A percentile compares a stretch with the other conserved stretches of the same genome.
These are phyloP conservation scores for Rhizodiscina lignyota DNA, from an alignment of 495 filamentous ascomycete species.

Conservation along the genomic window DNA sequence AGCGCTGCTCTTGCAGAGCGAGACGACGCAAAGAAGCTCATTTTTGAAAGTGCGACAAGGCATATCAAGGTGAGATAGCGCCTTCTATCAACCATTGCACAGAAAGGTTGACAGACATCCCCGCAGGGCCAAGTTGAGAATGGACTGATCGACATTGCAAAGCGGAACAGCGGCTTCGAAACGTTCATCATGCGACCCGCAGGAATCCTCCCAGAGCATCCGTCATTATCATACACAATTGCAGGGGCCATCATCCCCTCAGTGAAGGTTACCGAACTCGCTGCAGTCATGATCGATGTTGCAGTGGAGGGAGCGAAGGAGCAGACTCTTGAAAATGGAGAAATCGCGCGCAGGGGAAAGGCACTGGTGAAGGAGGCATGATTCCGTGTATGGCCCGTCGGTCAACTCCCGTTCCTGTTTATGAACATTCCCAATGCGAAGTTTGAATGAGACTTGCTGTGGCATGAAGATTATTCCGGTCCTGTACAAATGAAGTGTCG, in stretches of 20 bases:
- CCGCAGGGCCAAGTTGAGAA: conserved; percentile 4
- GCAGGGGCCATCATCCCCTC: conserved; percentile 4
- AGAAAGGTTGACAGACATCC: too few species aligned
- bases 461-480: too few species aligned
- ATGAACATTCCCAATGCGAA: too few species aligned
- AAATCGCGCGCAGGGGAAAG: too few species aligned
- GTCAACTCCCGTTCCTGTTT: too few species aligned
- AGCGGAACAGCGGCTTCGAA: conserved; percentile 4
- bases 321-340: conserved; percentile 5
- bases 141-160: conserved; percentile 5
- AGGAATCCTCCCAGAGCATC: neutral
- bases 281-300: conserved; percentile 10
- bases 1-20: conserved; percentile 1
- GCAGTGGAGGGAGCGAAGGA: conserved; percentile 7
- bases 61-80: neutral
- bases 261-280: conserved; percentile 14
- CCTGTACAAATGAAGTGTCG: too few species aligned
- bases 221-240: too few species aligned
- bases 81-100: too few species aligned
- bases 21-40: conserved; percentile 2
- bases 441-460: too few species aligned
- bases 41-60: neutral
- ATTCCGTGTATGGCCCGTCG: too few species aligned
- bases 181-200: conserved; percentile 5
- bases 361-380: neutral